Percentiles rank a stretch among this genome's conserved stretches.
Conservation (phyloP, 2,329 filamentous ascomycete species). For the Myrmaecium sp. region DNA sequence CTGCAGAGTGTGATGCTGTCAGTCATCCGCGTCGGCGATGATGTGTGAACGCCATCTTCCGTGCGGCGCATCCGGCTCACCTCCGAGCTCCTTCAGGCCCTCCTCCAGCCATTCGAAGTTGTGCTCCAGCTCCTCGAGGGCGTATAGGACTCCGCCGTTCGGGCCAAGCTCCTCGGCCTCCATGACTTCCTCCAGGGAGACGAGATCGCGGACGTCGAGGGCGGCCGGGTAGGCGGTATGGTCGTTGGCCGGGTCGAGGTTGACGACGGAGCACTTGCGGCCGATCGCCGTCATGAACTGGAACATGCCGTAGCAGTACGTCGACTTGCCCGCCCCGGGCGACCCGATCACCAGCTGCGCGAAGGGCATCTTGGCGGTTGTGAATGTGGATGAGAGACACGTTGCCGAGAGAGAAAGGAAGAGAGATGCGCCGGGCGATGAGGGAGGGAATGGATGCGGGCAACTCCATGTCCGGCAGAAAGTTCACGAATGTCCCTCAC, state of each 20-base stretch:
- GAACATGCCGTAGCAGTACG: slow-evolving; percentile 97
- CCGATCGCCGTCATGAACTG: slow-evolving; percentile 95
- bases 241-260: slow-evolving; percentile 94
- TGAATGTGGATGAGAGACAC: slow-evolving; percentile 2
- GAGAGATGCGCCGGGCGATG: slow-evolving; percentile 2
- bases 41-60: too few relatives aligned
- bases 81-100: slow-evolving; percentile 56
- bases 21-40: background rate
- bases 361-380: slow-evolving; percentile 32
- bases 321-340: slow-evolving; percentile 89
- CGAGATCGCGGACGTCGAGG: slow-evolving; percentile 73
- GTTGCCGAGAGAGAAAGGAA: slow-evolving; percentile 4
- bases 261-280: slow-evolving; percentile 85
- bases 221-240: slow-evolving; percentile 76
- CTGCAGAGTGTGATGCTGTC: slow-evolving; percentile 24
- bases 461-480: too few relatives aligned
- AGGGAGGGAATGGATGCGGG: slow-evolving; percentile 3
- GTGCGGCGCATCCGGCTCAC: slow-evolving; percentile 20
- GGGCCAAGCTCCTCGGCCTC: slow-evolving; percentile 75
- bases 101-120: slow-evolving; percentile 87
- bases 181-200: slow-evolving; percentile 93
- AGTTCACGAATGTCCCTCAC: too few relatives aligned
- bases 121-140: slow-evolving; percentile 83
- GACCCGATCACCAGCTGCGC: slow-evolving; percentile 84
- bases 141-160: slow-evolving; percentile 84